Evolutionary conservation across 768 basidiomycete genomes (phyloP).

Genomic region (Agrocybe praecox): DNA sequence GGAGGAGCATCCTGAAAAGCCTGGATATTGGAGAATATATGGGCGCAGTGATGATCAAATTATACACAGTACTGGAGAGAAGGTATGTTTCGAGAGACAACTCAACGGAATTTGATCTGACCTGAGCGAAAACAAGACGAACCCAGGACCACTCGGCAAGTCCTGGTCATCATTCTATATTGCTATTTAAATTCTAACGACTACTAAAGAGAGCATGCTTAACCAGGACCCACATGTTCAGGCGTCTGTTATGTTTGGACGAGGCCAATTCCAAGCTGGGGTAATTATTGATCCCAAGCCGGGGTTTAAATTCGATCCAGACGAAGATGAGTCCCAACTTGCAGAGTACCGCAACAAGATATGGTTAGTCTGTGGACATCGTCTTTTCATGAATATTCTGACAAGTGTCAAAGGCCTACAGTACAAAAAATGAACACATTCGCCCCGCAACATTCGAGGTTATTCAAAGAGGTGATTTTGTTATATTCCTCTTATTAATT

Average conservation of each 20-base stretch:
- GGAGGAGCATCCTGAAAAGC: slow-evolving; percentile 5
- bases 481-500: not conserved
- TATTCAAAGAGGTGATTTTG: slow-evolving; percentile 16
- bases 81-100: not conserved
- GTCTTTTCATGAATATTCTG: no score
- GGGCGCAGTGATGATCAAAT: slow-evolving; percentile 11
- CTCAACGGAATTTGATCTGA: not conserved
- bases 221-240: slow-evolving; percentile 11
- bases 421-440: slow-evolving; percentile 39
- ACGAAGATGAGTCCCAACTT: not conserved
- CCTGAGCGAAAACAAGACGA: slow-evolving; percentile 3
- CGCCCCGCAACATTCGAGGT: slow-evolving; percentile 44
- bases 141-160: slow-evolving; percentile 12
- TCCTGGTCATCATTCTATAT: not conserved
- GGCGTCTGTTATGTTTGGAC: slow-evolving; percentile 11
- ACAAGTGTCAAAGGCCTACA: slow-evolving; percentile 39
- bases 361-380: not conserved
- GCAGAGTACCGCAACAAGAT: not conserved
- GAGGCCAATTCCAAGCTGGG: slow-evolving; percentile 13
- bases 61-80: slow-evolving; percentile 13
- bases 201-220: slow-evolving; percentile 5
- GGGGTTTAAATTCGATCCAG: slow-evolving; percentile 6
- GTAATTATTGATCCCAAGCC: slow-evolving; percentile 10
- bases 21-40: slow-evolving; percentile 11
- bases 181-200: not conserved